Conservation (phyloP, 2,329 filamentous ascomycete species). For the Ascochyta koolunga region DNA sequence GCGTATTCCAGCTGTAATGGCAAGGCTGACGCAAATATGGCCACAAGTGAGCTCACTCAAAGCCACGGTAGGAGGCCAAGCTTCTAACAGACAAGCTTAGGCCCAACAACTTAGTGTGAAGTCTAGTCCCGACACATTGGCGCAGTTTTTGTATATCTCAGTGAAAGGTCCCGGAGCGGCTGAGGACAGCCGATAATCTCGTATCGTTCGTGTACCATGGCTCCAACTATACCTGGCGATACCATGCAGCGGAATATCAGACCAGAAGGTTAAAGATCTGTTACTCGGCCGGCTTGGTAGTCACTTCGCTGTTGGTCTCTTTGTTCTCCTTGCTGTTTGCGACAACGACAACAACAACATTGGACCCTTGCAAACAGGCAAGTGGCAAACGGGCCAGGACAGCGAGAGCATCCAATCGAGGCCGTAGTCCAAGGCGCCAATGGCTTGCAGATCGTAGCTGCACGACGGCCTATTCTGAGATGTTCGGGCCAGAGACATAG, state of each 20-base stretch:
- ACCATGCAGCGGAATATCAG: not conserved
- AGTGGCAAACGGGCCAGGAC: not conserved
- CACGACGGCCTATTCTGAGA: slow-evolving; percentile 8
- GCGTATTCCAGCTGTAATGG: not conserved
- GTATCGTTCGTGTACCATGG: slow-evolving; percentile 2
- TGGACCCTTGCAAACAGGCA: not conserved
- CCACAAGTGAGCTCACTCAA: slow-evolving; percentile 1
- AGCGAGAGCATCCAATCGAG: not conserved
- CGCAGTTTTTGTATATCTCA: slow-evolving; percentile 6
- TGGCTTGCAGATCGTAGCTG: slow-evolving; percentile 9
- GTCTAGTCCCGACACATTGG: slow-evolving; percentile 17
- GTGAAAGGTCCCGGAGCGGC: slow-evolving; percentile 12
- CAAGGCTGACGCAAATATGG: slow-evolving; percentile 3
- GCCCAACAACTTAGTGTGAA: not conserved
- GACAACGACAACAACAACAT: not conserved
- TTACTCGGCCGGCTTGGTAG: too few relatives aligned
- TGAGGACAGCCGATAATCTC: slow-evolving; percentile 11
- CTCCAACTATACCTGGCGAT: not conserved
- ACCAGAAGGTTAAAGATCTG: not conserved
- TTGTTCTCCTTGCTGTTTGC: not conserved
- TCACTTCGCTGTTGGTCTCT: not conserved
- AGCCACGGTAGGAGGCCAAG: slow-evolving; percentile 2
- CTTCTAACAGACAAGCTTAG: slow-evolving; percentile 3
- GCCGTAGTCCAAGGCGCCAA: not conserved
- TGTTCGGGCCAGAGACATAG: not conserved